Evolutionary conservation across 2,329 filamentous ascomycete genomes (phyloP).

Genomic region (Penicillium frequentans): DNA sequence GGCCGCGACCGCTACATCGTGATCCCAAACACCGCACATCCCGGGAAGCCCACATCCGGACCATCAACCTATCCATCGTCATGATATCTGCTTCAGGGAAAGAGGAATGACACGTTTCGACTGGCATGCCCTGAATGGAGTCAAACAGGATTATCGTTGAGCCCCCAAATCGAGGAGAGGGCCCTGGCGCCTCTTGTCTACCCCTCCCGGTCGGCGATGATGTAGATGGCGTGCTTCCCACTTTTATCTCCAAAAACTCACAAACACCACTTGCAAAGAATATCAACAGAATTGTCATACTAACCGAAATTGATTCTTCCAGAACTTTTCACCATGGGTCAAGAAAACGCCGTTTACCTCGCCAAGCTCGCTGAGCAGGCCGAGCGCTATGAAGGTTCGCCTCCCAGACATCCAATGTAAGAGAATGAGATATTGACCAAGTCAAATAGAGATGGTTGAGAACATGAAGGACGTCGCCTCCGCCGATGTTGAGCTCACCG

Average conservation of each 20-base stretch:
- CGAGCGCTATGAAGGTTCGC: slow-evolving; percentile 97
- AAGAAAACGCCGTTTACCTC: slow-evolving; percentile 99
- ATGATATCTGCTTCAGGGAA: slow-evolving; percentile 6
- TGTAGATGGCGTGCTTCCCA: slow-evolving; percentile 24
- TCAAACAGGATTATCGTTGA: background rate
- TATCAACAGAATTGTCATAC: background rate
- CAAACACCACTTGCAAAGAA: background rate
- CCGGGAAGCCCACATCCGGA: slow-evolving; percentile 6
- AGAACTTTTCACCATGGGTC: slow-evolving; percentile 76
- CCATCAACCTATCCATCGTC: slow-evolving; percentile 13
- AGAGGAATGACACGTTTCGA: background rate
- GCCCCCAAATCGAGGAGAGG: slow-evolving; percentile 8
- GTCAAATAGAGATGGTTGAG: slow-evolving; percentile 86
- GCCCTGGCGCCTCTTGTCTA: slow-evolving; percentile 10
- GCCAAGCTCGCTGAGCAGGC: slow-evolving; percentile 99
- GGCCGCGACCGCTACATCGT: slow-evolving; percentile 25
- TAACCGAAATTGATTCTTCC: slow-evolving; percentile 16
- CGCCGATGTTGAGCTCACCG: slow-evolving; percentile 76
- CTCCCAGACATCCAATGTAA: slow-evolving; percentile 16
- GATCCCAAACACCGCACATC: slow-evolving; percentile 14
- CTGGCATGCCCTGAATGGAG: slow-evolving; percentile 2
- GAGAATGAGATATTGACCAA: slow-evolving; percentile 20
- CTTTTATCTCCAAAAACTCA: slow-evolving; percentile 1
- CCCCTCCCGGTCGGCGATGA: slow-evolving; percentile 24
- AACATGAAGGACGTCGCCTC: slow-evolving; percentile 99